Percentiles rank a stretch among this genome's conserved stretches.
These are phyloP conservation scores for Euphorbia tirucalli DNA, from an alignment of 345 rosid genomes.

Conservation along the genomic window DNA sequence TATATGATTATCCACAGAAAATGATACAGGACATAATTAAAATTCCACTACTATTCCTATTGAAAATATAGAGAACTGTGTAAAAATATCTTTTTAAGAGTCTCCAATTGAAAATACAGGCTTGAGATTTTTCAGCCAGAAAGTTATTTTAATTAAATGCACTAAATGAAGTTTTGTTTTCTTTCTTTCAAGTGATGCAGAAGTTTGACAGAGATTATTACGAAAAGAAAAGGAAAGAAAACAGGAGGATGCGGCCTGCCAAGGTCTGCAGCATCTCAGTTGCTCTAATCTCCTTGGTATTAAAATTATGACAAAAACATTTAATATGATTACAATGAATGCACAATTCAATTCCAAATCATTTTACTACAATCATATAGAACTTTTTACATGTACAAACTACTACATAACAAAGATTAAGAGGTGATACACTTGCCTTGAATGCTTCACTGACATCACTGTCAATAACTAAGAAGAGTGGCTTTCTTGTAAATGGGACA, in stretches of 20 bases:
- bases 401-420: conserved; percentile 15
- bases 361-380: neutral
- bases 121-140: neutral
- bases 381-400: neutral
- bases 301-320: too few relatives aligned
- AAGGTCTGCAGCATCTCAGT: neutral
- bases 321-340: neutral
- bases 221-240: too few relatives aligned
- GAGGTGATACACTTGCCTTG: conserved; percentile 45
- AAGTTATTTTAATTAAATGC: neutral
- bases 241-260: neutral
- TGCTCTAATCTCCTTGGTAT: neutral
- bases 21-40: neutral
- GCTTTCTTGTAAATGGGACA: conserved; percentile 87
- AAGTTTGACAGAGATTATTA: neutral
- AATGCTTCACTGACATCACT: conserved; percentile 70
- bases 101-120: neutral
- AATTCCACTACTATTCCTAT: neutral
- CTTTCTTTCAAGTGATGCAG: neutral
- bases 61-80: neutral
- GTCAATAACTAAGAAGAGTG: conserved; percentile 77
- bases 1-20: neutral
- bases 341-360: neutral
- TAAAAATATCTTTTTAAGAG: neutral
- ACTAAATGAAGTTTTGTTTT: neutral